Evolutionary conservation across 805 yeast species (phyloP).

Genomic region (Zygotorulaspora florentina): DNA sequence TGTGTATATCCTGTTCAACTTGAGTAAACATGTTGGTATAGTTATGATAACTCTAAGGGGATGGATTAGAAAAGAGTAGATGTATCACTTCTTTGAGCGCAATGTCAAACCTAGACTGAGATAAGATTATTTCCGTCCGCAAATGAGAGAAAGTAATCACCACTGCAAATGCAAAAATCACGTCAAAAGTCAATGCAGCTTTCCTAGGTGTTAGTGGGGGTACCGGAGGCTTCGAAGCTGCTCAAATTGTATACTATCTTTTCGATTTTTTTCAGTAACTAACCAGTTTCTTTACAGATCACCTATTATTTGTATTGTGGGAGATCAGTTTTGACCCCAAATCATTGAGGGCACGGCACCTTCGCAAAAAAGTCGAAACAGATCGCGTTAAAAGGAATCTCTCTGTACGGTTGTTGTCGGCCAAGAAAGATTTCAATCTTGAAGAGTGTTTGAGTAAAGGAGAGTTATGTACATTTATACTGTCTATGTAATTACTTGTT

Average conservation of each 20-base stretch:
- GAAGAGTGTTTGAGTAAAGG: neutral
- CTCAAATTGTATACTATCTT: too few species aligned
- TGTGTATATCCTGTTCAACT: constrained; percentile 58
- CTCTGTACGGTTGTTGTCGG: neutral
- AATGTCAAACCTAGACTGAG: neutral
- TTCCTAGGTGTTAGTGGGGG: neutral
- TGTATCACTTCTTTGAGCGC: neutral
- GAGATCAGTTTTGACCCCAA: neutral
- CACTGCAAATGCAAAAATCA: neutral
- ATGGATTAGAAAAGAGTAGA: neutral
- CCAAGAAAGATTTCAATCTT: neutral
- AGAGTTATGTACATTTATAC: neutral
- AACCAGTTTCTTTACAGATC: too few species aligned
- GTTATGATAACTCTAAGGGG: neutral
- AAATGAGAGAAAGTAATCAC: too few species aligned
- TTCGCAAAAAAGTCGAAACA: neutral
- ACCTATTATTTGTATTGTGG: too few species aligned
- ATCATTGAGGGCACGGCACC: neutral
- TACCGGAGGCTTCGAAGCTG: too few species aligned
- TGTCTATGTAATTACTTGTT: constrained; percentile 51
- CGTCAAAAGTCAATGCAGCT: neutral
- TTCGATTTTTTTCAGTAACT: too few species aligned
- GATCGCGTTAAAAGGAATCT: neutral
- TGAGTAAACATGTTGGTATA: constrained; percentile 10
- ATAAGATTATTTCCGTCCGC: too few species aligned